Base-by-base conservation (phyloP, 495 filamentous ascomycete species). In the Penicillium verhagenii region DNA sequence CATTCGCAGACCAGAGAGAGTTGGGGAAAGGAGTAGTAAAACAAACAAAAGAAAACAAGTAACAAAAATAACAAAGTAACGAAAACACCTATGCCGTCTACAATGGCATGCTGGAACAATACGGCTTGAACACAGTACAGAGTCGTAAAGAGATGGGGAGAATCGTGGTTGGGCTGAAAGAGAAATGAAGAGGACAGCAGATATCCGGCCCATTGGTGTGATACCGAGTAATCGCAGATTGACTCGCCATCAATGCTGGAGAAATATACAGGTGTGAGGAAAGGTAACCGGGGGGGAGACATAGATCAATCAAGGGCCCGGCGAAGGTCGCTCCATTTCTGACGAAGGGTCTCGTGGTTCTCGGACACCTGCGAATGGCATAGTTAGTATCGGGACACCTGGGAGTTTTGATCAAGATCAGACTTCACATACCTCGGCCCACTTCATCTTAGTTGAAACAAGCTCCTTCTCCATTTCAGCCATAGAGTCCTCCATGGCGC, bases 401-500 rank as follows among this genome's bases (percentile, higher is more conserved):
- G 26, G 23, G 37, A 28, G 19, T 29, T 31, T 24, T 4, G 18
- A 47, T 52, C 28, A 10, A 5, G 18, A 47, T 52, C 28, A 10
- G 23, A 4, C 13, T n/a, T 14, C 6, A 50, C 58, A 65, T 81
- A 97, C 94, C 86, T 96, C 90, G 25, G 94, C 94, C 75, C 89
- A 89, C 60, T 82, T 80, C 91, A 99, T 90, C 81, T 99, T 99
- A 1, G 91, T 92, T 61, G 87, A 82, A 53, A 99, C 95, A 43
- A 99, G 73, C 63, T 87, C 85, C 72, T 93, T 92, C 78, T 97
- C 94, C 82, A 99, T 94, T 52, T 97, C 94, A 26, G 82, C 82
- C 82, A 95, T 84, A 64, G 90, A 86, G 71, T 96, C 96, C 68
- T 96, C 91, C 61, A 99, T 76, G 29, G 75, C 79, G 48, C 88